phyloP scores from a whole-genome alignment of 2,329 filamentous ascomycete genomes.

The Fusarium austroafricanum region DNA sequence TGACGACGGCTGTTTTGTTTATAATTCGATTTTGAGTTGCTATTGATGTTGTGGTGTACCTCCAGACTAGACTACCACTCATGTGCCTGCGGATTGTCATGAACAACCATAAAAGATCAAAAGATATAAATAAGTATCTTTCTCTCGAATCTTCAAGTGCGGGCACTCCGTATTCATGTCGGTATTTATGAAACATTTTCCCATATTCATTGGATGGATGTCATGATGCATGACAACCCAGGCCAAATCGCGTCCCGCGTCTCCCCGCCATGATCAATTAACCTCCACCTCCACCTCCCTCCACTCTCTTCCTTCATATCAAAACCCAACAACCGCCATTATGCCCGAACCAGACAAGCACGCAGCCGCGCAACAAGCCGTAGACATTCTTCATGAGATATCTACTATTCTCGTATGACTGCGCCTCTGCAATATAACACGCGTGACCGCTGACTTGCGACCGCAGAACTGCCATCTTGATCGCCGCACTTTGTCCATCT shows the following conservation, averaged over 20 bases:
- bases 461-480: constrained; percentile 93
- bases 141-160: not conserved
- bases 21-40: not conserved
- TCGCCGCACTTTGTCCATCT: constrained; percentile 89
- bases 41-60: not conserved
- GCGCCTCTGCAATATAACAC: not conserved
- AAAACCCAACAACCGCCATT: constrained; percentile 40
- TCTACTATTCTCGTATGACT: constrained; percentile 84
- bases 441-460: not conserved
- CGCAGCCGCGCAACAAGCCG: constrained; percentile 81
- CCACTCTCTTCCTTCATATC: constrained; percentile 16
- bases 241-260: constrained; percentile 35
- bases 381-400: constrained; percentile 86
- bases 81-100: not conserved
- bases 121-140: not conserved
- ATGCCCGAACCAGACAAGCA: constrained; percentile 73
- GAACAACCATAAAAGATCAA: too few relatives aligned
- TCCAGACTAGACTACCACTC: not conserved
- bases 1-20: not conserved
- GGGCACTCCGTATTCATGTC: too few relatives aligned
- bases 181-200: not conserved
- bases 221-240: constrained; percentile 13
- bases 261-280: constrained; percentile 32
- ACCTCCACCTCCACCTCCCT: constrained; percentile 35
- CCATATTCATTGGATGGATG: not conserved